Percentiles rank a stretch among this genome's conserved stretches.
Conservation (phyloP, 148 eudicot genomes). For the Diospyros kaki region DNA sequence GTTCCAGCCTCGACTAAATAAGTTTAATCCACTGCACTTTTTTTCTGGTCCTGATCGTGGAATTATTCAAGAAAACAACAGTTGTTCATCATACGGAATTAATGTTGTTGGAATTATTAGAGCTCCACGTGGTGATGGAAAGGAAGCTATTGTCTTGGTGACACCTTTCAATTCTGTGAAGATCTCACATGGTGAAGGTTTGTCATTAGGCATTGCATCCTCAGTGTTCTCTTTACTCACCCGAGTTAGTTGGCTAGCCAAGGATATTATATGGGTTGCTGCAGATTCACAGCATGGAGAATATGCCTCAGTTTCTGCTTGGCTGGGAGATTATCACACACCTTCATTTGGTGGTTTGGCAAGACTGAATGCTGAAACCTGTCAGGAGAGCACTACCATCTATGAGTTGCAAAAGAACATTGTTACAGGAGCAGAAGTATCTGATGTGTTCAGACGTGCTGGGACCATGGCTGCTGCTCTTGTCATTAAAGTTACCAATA, state of each 20-base stretch:
- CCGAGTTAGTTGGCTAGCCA: slow-evolving; percentile 88
- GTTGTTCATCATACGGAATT: slow-evolving; percentile 47
- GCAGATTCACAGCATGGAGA: slow-evolving; percentile 92
- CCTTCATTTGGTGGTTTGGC: slow-evolving; percentile 49
- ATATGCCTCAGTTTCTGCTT: slow-evolving; percentile 70
- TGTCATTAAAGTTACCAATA: slow-evolving; percentile 71
- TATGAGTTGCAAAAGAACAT: slow-evolving; percentile 20
- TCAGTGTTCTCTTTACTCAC: slow-evolving; percentile 72
- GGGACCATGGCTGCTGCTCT: slow-evolving; percentile 99
- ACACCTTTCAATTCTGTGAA: slow-evolving; percentile 81
- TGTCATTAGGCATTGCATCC: slow-evolving; percentile 72
- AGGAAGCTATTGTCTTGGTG: slow-evolving; percentile 88
- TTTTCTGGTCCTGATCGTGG: slow-evolving; percentile 58
- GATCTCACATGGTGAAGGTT: slow-evolving; percentile 51
- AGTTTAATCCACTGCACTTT: slow-evolving; percentile 77
- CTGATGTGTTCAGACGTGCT: slow-evolving; percentile 66
- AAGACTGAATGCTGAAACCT: slow-evolving; percentile 25
- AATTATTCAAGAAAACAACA: slow-evolving; percentile 46
- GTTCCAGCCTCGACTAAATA: slow-evolving; percentile 48
- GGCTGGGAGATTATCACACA: slow-evolving; percentile 78
- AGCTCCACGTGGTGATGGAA: slow-evolving; percentile 98
- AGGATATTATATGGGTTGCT: slow-evolving; percentile 97
- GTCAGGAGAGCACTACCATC: slow-evolving; percentile 27
- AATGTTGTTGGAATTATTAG: slow-evolving; percentile 83
- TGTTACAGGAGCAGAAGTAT: slow-evolving; percentile 21